A percentile compares a stretch with the other conserved stretches of the same genome.
Evolutionary conservation across 2,329 filamentous ascomycete species (phyloP).

Genomic region (Aspergillus udagawae): DNA sequence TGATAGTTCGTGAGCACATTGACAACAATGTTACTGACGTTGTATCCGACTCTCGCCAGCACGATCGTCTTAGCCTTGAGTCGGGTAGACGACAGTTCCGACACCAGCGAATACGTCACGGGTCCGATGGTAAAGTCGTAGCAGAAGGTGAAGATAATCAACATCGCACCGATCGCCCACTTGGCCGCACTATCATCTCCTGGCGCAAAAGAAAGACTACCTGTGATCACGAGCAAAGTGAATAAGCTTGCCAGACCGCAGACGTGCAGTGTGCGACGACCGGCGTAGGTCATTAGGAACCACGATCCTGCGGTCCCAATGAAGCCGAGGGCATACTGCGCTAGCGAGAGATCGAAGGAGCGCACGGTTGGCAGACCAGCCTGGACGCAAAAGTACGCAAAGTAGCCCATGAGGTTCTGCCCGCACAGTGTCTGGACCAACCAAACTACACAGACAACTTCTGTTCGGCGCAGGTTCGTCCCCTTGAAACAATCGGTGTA

Average conservation of each 20-base stretch:
- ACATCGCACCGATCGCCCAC: conserved; percentile 43
- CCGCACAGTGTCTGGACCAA: conserved; percentile 59
- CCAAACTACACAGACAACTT: conserved; percentile 60
- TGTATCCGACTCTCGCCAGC: conserved; percentile 49
- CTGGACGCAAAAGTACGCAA: conserved; percentile 53
- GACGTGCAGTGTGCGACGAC: conserved; percentile 40
- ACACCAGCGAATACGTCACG: conserved; percentile 51
- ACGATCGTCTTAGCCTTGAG: conserved; percentile 55
- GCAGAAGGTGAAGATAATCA: conserved; percentile 51
- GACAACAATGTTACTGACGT: conserved; percentile 46
- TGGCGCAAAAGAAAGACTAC: conserved; percentile 21
- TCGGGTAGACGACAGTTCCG: conserved; percentile 52
- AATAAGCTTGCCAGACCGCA: conserved; percentile 23
- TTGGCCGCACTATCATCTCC: conserved; percentile 27
- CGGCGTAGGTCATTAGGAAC: conserved; percentile 39
- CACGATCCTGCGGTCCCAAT: conserved; percentile 51
- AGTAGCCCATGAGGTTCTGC: conserved; percentile 58
- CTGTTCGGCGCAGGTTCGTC: conserved; percentile 71
- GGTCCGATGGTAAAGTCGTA: conserved; percentile 55
- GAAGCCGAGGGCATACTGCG: conserved; percentile 59
- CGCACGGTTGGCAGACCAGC: conserved; percentile 36
- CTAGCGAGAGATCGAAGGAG: conserved; percentile 40
- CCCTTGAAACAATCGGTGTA: conserved; percentile 82
- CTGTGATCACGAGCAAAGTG: conserved; percentile 25
- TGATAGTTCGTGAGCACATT: conserved; percentile 59